A percentile compares a stretch with the other conserved stretches of the same genome.
Evolutionary conservation across 2,329 filamentous ascomycete genomes (phyloP).

Genomic region (Pseudogymnoascus sp.): DNA sequence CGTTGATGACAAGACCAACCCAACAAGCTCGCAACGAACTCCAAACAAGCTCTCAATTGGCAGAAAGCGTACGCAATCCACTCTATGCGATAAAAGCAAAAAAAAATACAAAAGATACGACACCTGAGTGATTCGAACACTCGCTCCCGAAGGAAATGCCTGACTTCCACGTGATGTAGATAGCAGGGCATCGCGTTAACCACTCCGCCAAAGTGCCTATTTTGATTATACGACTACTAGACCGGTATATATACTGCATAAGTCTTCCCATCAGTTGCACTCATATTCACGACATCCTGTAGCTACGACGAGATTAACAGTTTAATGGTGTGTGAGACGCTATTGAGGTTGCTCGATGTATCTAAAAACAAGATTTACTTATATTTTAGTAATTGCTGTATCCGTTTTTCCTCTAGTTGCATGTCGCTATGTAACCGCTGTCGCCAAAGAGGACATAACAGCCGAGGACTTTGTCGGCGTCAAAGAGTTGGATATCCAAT

Average conservation of each 20-base stretch:
- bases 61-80: neutral
- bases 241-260: neutral
- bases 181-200: slow-evolving; percentile 11
- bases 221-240: neutral
- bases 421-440: neutral
- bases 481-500: neutral
- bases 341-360: neutral
- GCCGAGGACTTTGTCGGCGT: neutral
- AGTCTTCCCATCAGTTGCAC: neutral
- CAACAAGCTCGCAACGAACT: neutral
- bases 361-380: neutral
- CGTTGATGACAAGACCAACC: neutral
- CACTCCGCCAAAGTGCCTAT: slow-evolving; percentile 10
- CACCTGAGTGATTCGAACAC: slow-evolving; percentile 10
- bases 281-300: neutral
- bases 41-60: neutral
- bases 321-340: neutral
- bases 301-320: too few species aligned
- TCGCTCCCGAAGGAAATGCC: slow-evolving; percentile 10
- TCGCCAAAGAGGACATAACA: neutral
- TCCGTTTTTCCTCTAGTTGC: neutral
- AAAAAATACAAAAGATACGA: slow-evolving; percentile 7
- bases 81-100: neutral
- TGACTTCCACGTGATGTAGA: slow-evolving; percentile 3
- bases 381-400: neutral